Evolutionary conservation across 192 early-diverging fungal species (phyloP).

Genomic region (Entomortierella chlamydospora): DNA sequence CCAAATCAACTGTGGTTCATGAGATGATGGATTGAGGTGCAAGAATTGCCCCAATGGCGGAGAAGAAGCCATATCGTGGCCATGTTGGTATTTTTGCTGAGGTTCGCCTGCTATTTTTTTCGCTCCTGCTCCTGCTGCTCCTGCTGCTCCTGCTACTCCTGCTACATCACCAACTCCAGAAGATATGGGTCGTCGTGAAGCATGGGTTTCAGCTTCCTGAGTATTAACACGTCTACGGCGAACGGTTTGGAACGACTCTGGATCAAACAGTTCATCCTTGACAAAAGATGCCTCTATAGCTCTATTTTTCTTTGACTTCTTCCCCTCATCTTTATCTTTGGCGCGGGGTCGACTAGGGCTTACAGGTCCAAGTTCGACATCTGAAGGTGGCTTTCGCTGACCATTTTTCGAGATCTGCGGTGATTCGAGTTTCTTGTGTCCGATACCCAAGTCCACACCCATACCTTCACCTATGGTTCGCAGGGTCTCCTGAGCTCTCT

Average conservation of each 20-base stretch:
- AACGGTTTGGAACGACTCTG: conserved; percentile 32
- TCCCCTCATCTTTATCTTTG: neutral
- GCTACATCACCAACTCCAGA: neutral
- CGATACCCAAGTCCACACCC: neutral
- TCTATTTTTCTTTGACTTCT: no score
- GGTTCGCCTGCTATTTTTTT: neutral
- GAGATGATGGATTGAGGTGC: no score
- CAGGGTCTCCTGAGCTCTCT: conserved; percentile 3
- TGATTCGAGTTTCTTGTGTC: neutral
- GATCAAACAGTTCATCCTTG: conserved; percentile 2
- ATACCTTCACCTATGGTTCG: neutral
- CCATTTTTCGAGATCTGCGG: neutral
- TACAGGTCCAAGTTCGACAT: conserved; percentile 23
- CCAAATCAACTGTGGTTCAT: conserved; percentile 3
- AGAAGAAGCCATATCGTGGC: no score
- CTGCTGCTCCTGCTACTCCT: neutral
- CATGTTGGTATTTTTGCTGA: no score
- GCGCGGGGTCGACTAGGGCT: neutral
- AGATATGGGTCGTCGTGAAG: neutral
- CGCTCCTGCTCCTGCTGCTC: neutral
- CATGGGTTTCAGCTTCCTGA: neutral
- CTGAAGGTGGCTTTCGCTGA: neutral
- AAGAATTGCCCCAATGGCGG: neutral
- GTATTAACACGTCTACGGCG: conserved; percentile 13
- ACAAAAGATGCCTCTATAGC: neutral